phyloP scores from a whole-genome alignment of 1,284 basidiomycete genomes.

The Moesziomyces parantarcticus region DNA sequence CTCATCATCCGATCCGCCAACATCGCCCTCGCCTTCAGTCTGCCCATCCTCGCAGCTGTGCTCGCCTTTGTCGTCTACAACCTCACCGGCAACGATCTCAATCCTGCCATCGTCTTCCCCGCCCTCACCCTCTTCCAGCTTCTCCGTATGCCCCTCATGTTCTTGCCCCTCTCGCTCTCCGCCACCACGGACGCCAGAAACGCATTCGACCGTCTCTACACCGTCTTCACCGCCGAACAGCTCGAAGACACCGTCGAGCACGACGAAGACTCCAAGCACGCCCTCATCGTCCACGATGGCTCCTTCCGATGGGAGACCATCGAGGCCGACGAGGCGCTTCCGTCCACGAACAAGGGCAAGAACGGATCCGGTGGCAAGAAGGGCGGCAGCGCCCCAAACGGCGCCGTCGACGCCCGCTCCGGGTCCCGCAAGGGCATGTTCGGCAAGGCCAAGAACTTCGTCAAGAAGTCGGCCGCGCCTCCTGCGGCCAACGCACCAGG shows the following conservation, averaged over 20 bases:
- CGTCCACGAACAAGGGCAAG: slow-evolving; percentile 29
- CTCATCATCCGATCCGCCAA: slow-evolving; percentile 79
- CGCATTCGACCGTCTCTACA: slow-evolving; percentile 60
- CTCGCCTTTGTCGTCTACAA: slow-evolving; percentile 86
- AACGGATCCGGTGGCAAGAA: slow-evolving; percentile 18
- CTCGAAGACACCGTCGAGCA: slow-evolving; percentile 77
- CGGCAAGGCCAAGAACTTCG: slow-evolving; percentile 36
- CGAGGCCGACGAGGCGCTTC: slow-evolving; percentile 36
- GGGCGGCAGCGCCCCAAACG: slow-evolving; percentile 7
- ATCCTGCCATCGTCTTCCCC: slow-evolving; percentile 72
- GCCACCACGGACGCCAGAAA: slow-evolving; percentile 63
- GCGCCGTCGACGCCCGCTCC: neutral
- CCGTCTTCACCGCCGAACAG: slow-evolving; percentile 75
- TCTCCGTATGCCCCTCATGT: slow-evolving; percentile 79
- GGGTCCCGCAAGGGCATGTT: slow-evolving; percentile 19
- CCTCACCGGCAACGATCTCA: slow-evolving; percentile 75
- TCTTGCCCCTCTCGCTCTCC: slow-evolving; percentile 69
- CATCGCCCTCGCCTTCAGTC: slow-evolving; percentile 76
- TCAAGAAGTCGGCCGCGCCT: slow-evolving; percentile 17
- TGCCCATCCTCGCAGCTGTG: slow-evolving; percentile 85
- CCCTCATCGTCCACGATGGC: slow-evolving; percentile 39
- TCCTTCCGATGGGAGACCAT: slow-evolving; percentile 58
- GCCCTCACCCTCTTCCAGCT: slow-evolving; percentile 70
- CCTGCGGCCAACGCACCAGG: slow-evolving; percentile 32
- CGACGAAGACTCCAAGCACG: slow-evolving; percentile 69